phyloP scores from a whole-genome alignment of 176 grass and related monocot species.

The Chloris gayana region DNA sequence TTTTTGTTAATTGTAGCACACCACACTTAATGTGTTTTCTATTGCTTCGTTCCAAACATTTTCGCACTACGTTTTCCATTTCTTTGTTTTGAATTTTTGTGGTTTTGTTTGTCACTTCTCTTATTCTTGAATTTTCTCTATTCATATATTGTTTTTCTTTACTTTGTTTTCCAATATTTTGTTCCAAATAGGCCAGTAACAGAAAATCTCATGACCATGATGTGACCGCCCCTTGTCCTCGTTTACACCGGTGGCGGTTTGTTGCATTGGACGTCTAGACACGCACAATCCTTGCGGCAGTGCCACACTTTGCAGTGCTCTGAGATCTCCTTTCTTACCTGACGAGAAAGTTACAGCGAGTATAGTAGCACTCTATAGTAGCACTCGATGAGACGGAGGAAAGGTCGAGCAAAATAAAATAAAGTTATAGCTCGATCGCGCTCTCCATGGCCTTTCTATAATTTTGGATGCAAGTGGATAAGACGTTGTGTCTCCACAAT shows the following conservation, averaged over 20 bases:
- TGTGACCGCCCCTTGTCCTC: too few species aligned
- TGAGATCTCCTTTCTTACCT: constrained; percentile 2
- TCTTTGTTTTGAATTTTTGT: too few species aligned
- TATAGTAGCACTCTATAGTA: constrained; percentile 34
- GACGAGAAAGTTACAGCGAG: constrained; percentile 33
- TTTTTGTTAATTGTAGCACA: too few species aligned
- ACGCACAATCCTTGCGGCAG: background rate
- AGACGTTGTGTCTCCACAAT: background rate
- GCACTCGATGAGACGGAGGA: constrained; percentile 41
- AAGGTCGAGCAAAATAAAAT: constrained; percentile 10
- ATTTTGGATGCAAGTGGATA: constrained; percentile 55
- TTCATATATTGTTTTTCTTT: too few species aligned
- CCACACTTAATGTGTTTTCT: too few species aligned
- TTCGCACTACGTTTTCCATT: too few species aligned
- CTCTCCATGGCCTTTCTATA: constrained; percentile 28
- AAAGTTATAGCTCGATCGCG: constrained; percentile 13
- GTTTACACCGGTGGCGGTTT: background rate
- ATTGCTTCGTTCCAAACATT: too few species aligned
- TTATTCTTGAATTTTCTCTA: too few species aligned
- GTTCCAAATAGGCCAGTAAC: background rate
- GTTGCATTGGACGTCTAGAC: constrained; percentile 2
- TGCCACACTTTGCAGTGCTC: constrained; percentile 8
- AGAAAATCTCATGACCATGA: background rate
- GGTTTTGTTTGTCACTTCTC: too few species aligned
- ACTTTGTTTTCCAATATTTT: too few species aligned